Evolutionary conservation across 495 filamentous ascomycete species (phyloP), one percentile per base, ranked within the genome.

Genomic region (Podospora didyma): DNA sequence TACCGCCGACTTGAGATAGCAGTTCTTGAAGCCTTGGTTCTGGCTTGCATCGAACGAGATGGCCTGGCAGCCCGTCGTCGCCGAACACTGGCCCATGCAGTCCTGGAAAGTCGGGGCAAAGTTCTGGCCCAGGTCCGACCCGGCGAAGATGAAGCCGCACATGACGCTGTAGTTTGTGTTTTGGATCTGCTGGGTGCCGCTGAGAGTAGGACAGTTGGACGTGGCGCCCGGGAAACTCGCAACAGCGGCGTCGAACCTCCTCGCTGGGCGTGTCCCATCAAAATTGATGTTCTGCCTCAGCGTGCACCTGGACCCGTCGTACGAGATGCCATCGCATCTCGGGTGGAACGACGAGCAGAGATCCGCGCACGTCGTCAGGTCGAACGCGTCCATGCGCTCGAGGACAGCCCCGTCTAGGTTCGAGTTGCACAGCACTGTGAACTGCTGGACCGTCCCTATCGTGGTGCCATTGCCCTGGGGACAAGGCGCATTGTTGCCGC

Each of bases 11-110:
- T 73, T 73, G 45, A 73, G 51, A 31, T 73, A 73, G 46, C 71
- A 73, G 55, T 73, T 73, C 53, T 64, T 70, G 57, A 73, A 73
- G 28, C 71, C 71, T 17, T 67, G 50, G 7, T 56, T 39, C 47
- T 58, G 59, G 49, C 41, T 63, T 14, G 67, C 49, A 35, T 73
- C 71, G 37, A 64, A 73, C 3, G 60, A 57, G 1, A 73, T 45
- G 17, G 59, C 71, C 1, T 41, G 64, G 42, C 71, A 73, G 11
- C 56, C 63, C 0, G 54, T 28, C 2, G 64, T 70, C 0, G 56
- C 17, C 1, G 63, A 57, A 41, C 71, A 73, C 34, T 66, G 64
- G 0, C 47, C 61, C 59, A 73, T 53, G 60, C 71, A 73, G 39
- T 68, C 65, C 46, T 73, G 66, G 35, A 72, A 60, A 0, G 62